phyloP scores from a whole-genome alignment of 2,329 filamentous ascomycete genomes.

The Aspergillus piperis region DNA sequence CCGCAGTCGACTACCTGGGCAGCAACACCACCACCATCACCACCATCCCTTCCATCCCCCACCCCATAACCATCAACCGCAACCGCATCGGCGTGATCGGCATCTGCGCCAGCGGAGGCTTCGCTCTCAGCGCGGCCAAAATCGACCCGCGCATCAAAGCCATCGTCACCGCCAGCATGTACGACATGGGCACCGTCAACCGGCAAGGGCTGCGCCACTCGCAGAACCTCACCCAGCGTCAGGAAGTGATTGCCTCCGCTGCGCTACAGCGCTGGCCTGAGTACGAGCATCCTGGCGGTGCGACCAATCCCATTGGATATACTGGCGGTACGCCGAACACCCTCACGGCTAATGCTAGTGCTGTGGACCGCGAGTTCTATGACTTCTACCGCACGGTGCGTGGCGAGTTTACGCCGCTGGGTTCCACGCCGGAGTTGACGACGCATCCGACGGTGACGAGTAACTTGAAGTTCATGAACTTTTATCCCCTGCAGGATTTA shows the following conservation, averaged over 20 bases:
- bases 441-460: constrained; percentile 35
- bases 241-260: constrained; percentile 16
- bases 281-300: not conserved
- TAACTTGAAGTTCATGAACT: constrained; percentile 33
- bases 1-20: constrained; percentile 31
- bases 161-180: constrained; percentile 20
- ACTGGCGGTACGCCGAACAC: constrained; percentile 23
- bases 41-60: too few relatives aligned
- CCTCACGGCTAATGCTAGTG: constrained; percentile 22
- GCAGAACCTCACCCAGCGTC: constrained; percentile 16
- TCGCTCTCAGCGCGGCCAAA: constrained; percentile 39
- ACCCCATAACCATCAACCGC: constrained; percentile 22
- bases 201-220: constrained; percentile 16
- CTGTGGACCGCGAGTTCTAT: constrained; percentile 31
- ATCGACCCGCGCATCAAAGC: constrained; percentile 26
- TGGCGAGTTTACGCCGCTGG: constrained; percentile 28
- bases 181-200: constrained; percentile 16
- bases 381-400: constrained; percentile 37
- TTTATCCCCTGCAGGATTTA: constrained; percentile 21
- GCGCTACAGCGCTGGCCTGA: constrained; percentile 27
- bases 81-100: constrained; percentile 31
- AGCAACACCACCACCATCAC: not conserved
- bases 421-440: constrained; percentile 24
- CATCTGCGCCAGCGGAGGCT: constrained; percentile 31
- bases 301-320: constrained; percentile 16